These are phyloP conservation scores for Diaporthe sp. DNA, from an alignment of 2,329 filamentous ascomycete species.

Conservation along the genomic window DNA sequence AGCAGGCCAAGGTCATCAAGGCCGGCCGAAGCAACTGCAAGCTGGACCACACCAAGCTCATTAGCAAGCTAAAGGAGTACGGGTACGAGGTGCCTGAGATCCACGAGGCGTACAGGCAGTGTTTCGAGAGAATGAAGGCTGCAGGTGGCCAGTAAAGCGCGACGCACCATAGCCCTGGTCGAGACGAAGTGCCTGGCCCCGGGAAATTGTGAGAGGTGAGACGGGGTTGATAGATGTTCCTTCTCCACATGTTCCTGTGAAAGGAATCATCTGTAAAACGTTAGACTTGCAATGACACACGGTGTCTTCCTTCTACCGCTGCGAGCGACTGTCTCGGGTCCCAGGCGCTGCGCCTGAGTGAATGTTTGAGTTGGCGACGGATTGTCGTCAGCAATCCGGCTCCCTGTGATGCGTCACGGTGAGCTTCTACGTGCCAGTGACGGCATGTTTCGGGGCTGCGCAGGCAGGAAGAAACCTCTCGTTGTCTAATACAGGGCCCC, in stretches of 20 bases:
- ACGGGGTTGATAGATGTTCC: conserved; percentile 9
- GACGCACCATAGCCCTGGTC: neutral
- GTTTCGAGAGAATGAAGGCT: conserved; percentile 75
- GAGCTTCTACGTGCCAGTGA: neutral
- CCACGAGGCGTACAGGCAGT: conserved; percentile 71
- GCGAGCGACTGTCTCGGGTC: neutral
- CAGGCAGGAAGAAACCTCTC: neutral
- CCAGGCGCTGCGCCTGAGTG: neutral
- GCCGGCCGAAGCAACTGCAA: conserved; percentile 77
- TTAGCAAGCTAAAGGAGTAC: conserved; percentile 72
- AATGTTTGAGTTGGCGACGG: neutral
- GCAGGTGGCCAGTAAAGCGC: conserved; percentile 62
- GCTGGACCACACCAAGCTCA: conserved; percentile 74
- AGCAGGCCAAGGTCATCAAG: conserved; percentile 77
- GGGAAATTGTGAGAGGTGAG: neutral
- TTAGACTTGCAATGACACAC: conserved; percentile 13
- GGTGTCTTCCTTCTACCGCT: neutral
- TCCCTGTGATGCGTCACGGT: neutral
- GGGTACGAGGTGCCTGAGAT: conserved; percentile 71
- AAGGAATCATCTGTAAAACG: neutral
- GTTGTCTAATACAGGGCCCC: no score
- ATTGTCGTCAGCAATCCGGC: neutral
- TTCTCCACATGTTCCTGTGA: conserved; percentile 4
- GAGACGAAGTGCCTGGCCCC: neutral
- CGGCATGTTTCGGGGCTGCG: neutral